Evolutionary conservation across 768 basidiomycete species (phyloP), one percentile per base, ranked within the genome.

Genomic region (Mycena capillaripes): DNA sequence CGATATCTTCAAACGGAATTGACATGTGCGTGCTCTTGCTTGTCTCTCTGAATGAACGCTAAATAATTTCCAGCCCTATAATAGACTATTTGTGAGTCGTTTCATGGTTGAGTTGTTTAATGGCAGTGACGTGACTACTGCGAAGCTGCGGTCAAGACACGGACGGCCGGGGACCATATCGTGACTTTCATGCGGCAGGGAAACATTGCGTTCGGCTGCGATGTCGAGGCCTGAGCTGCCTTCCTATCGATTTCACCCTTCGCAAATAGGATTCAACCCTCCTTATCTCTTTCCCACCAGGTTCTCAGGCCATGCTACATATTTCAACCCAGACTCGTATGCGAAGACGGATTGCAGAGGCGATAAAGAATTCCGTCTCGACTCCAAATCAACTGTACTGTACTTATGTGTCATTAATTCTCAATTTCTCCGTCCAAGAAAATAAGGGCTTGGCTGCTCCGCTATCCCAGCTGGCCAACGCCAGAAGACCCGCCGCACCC

Each of bases 401-500:
- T 44, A 44, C 14, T 2, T 17, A 17, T 80, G 53, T 78, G 44
- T 50, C 9, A 10, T 12, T 50, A 36, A 62, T 52, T 42, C 10
- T 84, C 83, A 52, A 74, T 80, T 82, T 83, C 64, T 80, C 84
- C 16, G 82, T 84, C 91, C 91, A 92, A 66, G 86, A 79, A 74
- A 88, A 92, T 38, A 87, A 77, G 2, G 81, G 77, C 23, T 76
- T 69, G 7, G 69, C 75, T 3, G 72, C 42, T 9, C 79, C 77
- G 12, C 79, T 80, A 32, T 84, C 73, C 95, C 95, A 96, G 7
- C 78, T 77, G 9, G 90, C 88, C 40, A 97, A 76, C 1, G 92
- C 92, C 1, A 86, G 82, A 1, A 97, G 68, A 0, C 91, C 89
- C 2, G 92, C 94, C n/a, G 77, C 80, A 3, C 95, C 96, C 95